Evolutionary conservation across 2,329 filamentous ascomycete species (phyloP), one percentile per base, ranked within the genome.

Genomic region (Xylariomycetidae sp.): DNA sequence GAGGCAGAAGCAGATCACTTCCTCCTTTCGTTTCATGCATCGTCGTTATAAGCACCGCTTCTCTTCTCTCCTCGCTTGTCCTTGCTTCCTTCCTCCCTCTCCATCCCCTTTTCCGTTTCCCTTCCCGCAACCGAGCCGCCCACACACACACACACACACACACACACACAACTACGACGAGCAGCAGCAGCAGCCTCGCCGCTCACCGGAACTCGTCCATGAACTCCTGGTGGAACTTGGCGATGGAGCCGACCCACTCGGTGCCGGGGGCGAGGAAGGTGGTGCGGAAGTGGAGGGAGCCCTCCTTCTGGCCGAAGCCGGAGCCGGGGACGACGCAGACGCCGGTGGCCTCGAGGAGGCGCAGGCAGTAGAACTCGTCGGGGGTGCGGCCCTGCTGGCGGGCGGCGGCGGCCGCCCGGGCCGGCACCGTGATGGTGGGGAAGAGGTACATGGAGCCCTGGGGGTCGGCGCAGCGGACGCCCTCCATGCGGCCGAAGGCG

Each of bases 361-460:
- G 75, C 68, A 94, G 75, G 65, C 84, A 88, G 72, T 98, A 98
- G 67, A 93, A 95, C 62, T 96, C 90, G 53, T 98, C 92, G 2
- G 90, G 66, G 10, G 72, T 68, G 54, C 84, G 83, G 50, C 78
- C 79, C 58, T 88, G 85, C 41, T 80, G 65, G 53, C 70, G 61
- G 22, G 92, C 92, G 12, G 85, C 85, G 45, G 82, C 80, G 42
- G 81, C 63, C 25, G 88, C 92, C 64, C 85, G 86, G 16, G 64
- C 49, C 2, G 92, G 77, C 16, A 98, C 70, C 20, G 70, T 78
- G 64, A 98, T 94, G 49, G 86, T 92, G 16, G 92, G 92, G 77
- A 96, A 98, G 53, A 98, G 83, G 68, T 98, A 98, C 92, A 98
- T 98, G 58, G 85, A 82, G 40, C 92, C 92, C 74, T 95, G 85